These are phyloP conservation scores for Penicillium sp. DNA, from an alignment of 2,329 filamentous ascomycete species.

Conservation along the genomic window DNA sequence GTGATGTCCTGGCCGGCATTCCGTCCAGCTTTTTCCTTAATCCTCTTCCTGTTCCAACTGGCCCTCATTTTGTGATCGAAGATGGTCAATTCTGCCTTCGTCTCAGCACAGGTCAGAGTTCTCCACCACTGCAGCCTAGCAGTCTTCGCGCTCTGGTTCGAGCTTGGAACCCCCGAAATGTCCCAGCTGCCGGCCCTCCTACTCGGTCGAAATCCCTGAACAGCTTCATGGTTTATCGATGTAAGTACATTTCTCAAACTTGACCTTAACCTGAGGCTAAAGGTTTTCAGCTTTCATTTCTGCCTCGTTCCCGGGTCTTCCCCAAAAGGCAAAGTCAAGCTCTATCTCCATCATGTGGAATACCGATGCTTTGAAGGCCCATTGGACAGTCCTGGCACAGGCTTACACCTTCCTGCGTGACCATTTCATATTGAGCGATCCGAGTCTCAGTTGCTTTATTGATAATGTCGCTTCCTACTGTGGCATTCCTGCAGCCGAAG, in stretches of 20 bases:
- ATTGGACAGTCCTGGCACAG: constrained; percentile 55
- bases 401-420: constrained; percentile 56
- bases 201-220: constrained; percentile 38
- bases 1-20: background rate
- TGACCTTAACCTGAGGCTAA: constrained; percentile 3
- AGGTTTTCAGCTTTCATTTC: constrained; percentile 47
- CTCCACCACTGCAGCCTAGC: background rate
- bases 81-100: background rate
- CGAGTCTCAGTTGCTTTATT: no score
- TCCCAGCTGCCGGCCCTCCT: no score
- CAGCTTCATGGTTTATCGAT: constrained; percentile 40
- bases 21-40: background rate
- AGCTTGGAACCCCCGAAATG: background rate
- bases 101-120: background rate
- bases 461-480: no score
- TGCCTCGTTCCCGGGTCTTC: constrained; percentile 45
- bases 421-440: no score
- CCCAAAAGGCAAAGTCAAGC: constrained; percentile 55
- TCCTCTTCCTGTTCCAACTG: background rate
- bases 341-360: constrained; percentile 52
- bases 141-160: background rate
- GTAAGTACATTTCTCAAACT: constrained; percentile 25
- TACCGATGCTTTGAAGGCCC: constrained; percentile 50
- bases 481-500: no score
- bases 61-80: background rate